Conservation (phyloP, 106 monocot species). For the Platanthera zijinensis region DNA sequence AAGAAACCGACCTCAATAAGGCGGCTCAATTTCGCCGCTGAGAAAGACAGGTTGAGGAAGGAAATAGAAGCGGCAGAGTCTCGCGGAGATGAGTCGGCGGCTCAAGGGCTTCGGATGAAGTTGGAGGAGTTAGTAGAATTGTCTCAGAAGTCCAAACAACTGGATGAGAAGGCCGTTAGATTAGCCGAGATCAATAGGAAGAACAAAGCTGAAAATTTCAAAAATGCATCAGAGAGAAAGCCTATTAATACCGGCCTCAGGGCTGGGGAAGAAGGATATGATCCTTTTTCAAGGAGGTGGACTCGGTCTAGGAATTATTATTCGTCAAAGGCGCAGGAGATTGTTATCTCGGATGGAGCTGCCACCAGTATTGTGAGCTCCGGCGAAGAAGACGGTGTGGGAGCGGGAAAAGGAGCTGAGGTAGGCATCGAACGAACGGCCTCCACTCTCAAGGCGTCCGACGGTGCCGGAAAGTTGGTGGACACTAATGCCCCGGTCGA, state of each 20-base stretch:
- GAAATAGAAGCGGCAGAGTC: constrained; percentile 55
- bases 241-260: constrained; percentile 68
- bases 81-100: constrained; percentile 48
- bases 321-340: constrained; percentile 28
- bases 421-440: constrained; percentile 41
- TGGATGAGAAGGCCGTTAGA: constrained; percentile 60
- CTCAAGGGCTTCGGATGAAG: constrained; percentile 37
- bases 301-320: constrained; percentile 85
- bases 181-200: constrained; percentile 80
- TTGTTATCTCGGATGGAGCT: constrained; percentile 5
- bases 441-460: constrained; percentile 41
- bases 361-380: constrained; percentile 11
- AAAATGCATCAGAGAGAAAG: constrained; percentile 68
- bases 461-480: constrained; percentile 44
- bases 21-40: constrained; percentile 67
- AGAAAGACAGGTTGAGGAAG: constrained; percentile 74
- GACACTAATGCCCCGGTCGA: constrained; percentile 11
- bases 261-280: constrained; percentile 82
- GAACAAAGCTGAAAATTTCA: constrained; percentile 80
- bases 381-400: background rate
- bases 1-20: constrained; percentile 49
- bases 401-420: constrained; percentile 1
- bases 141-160: constrained; percentile 29
- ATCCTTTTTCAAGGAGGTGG: constrained; percentile 96
- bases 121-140: constrained; percentile 42